Percentiles rank a stretch among this genome's conserved stretches.
These are phyloP conservation scores for Thuidium tamariscinum DNA, from an alignment of 225 moss, liverwort and hornwort genomes.

Conservation along the genomic window DNA sequence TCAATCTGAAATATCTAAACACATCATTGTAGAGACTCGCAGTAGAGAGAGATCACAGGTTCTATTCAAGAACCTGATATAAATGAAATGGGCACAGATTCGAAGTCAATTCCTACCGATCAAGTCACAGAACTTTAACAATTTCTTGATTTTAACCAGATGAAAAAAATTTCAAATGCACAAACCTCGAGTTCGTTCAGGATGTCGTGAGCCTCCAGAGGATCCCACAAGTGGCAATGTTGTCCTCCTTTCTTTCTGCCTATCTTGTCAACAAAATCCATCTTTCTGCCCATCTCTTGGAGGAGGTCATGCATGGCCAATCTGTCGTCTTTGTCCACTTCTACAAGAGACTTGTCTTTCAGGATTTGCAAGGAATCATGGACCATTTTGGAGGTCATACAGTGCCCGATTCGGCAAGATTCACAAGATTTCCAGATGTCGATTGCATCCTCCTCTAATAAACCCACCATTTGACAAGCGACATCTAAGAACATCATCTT, in stretches of 20 bases:
- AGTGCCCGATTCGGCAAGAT: background rate
- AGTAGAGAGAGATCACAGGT: too few species aligned
- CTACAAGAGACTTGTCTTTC: background rate
- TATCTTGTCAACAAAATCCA: background rate
- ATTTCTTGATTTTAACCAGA: background rate
- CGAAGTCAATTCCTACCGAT: background rate
- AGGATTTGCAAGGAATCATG: background rate
- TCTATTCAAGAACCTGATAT: too few species aligned
- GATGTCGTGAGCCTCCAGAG: background rate
- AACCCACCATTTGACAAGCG: slow-evolving; percentile 14
- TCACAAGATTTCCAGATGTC: slow-evolving; percentile 22
- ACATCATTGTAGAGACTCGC: too few species aligned
- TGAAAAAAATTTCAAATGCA: background rate
- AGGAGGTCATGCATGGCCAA: slow-evolving; percentile 16
- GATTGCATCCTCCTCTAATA: background rate
- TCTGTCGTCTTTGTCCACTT: background rate
- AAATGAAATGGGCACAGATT: background rate
- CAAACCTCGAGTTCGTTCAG: background rate
- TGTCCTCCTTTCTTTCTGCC: background rate
- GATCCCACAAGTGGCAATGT: background rate
- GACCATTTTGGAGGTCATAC: background rate
- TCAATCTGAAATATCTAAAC: too few species aligned
- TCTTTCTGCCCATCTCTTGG: slow-evolving; percentile 12
- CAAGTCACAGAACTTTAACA: background rate
- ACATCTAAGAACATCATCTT: slow-evolving; percentile 35